Evolutionary conservation across 2,329 filamentous ascomycete species (phyloP).

Genomic region (Aspergillus ochraceoroseus): DNA sequence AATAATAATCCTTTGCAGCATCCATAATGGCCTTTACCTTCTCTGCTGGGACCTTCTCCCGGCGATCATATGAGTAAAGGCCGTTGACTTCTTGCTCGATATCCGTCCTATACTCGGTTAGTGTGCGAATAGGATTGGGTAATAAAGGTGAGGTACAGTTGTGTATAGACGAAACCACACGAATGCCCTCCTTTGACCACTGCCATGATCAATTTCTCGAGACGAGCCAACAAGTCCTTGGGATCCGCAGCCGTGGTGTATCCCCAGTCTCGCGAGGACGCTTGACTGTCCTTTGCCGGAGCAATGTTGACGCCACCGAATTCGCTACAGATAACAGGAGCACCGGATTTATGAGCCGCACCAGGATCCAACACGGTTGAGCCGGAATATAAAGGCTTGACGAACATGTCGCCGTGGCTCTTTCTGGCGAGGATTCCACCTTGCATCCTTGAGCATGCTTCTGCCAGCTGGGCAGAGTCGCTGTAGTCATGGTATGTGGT

Average conservation of each 20-base stretch:
- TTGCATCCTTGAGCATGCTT: slow-evolving; percentile 52
- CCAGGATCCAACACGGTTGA: slow-evolving; percentile 44
- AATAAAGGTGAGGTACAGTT: slow-evolving; percentile 45
- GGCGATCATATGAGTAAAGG: slow-evolving; percentile 58
- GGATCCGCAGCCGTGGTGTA: slow-evolving; percentile 62
- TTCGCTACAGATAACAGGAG: slow-evolving; percentile 62
- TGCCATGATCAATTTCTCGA: slow-evolving; percentile 56
- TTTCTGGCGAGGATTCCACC: slow-evolving; percentile 51
- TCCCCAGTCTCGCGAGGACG: slow-evolving; percentile 56
- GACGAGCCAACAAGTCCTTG: slow-evolving; percentile 54
- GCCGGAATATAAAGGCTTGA: slow-evolving; percentile 40
- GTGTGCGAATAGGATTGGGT: background rate
- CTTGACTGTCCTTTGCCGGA: slow-evolving; percentile 39
- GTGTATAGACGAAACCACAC: slow-evolving; percentile 63
- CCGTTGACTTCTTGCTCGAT: slow-evolving; percentile 68
- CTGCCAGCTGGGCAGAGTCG: slow-evolving; percentile 53
- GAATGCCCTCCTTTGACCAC: slow-evolving; percentile 54
- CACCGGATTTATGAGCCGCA: slow-evolving; percentile 49
- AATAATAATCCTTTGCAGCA: slow-evolving; percentile 49
- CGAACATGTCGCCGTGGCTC: slow-evolving; percentile 53
- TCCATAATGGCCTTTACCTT: slow-evolving; percentile 57
- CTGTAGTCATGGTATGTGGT: slow-evolving; percentile 66
- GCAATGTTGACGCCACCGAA: slow-evolving; percentile 66
- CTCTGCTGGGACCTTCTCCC: slow-evolving; percentile 55
- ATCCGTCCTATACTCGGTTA: slow-evolving; percentile 39